Percentiles rank a stretch among this genome's conserved stretches.
These are phyloP conservation scores for Blastocystis hominis DNA, from an alignment of 352 stramenopile genomes.

Conservation along the genomic window DNA sequence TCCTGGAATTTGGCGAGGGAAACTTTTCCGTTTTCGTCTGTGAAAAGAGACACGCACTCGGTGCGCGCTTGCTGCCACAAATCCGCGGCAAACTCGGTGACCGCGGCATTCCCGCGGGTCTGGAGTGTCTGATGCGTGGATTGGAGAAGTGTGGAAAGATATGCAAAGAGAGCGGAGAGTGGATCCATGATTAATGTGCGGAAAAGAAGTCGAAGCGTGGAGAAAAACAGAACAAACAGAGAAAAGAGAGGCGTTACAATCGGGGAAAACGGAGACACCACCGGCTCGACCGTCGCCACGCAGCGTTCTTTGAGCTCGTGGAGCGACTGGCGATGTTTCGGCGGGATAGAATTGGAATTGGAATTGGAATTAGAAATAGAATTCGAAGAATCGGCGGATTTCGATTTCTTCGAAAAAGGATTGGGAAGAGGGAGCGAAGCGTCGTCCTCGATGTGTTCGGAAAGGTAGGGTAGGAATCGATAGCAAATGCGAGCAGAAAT, in stretches of 20 bases:
- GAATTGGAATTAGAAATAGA: too few relatives aligned
- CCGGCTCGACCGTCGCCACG: slow-evolving; percentile 10
- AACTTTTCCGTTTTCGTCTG: slow-evolving; percentile 22
- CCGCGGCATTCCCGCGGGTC: background rate
- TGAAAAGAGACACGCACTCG: background rate
- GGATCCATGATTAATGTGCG: slow-evolving; percentile 9
- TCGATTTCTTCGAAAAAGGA: background rate
- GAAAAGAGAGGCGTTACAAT: slow-evolving; percentile 5
- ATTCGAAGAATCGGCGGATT: too few relatives aligned
- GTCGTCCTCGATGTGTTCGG: background rate
- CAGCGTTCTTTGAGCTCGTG: slow-evolving; percentile 7
- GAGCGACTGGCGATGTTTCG: background rate
- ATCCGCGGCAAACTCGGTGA: background rate
- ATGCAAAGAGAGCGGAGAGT: background rate
- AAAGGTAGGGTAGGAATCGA: slow-evolving; percentile 24
- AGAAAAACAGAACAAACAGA: slow-evolving; percentile 9
- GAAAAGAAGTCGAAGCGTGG: background rate
- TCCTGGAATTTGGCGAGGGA: slow-evolving; percentile 43
- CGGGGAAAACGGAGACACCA: background rate
- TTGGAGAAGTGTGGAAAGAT: too few relatives aligned
- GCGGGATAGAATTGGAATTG: too few relatives aligned
- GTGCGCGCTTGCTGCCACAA: background rate
- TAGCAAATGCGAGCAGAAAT: slow-evolving; percentile 15
- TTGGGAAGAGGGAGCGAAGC: too few relatives aligned
- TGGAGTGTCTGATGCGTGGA: background rate